Evolutionary conservation across 106 monocot species (phyloP).

Genomic region (Triglochin maritima): DNA sequence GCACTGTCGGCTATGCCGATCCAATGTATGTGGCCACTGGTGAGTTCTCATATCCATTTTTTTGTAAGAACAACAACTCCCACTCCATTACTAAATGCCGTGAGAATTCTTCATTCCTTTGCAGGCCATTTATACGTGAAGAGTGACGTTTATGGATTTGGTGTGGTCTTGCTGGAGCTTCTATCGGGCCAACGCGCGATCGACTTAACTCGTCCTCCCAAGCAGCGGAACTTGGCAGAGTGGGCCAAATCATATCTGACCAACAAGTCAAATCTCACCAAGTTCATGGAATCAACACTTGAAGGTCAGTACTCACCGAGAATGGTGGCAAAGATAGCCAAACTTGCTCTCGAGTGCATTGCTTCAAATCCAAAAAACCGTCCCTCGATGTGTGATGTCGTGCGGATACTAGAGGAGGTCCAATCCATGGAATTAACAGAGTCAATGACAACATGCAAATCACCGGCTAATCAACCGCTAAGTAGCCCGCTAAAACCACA

Average conservation of each 20-base stretch:
- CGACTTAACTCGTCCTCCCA: conserved; percentile 20
- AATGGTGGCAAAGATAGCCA: conserved; percentile 23
- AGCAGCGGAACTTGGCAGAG: conserved; percentile 21
- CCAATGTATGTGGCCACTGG: conserved; percentile 72
- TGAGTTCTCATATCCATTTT: background rate
- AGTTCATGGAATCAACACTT: conserved; percentile 31
- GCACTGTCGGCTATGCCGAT: conserved; percentile 63
- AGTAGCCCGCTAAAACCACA: too few relatives aligned
- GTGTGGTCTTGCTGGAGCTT: conserved; percentile 43
- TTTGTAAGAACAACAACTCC: too few relatives aligned
- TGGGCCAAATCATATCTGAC: conserved; percentile 29
- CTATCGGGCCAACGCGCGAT: conserved; percentile 35
- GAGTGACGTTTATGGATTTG: conserved; percentile 53
- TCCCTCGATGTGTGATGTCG: conserved; percentile 39
- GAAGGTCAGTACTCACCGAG: conserved; percentile 28
- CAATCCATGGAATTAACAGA: too few relatives aligned
- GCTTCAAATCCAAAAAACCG: conserved; percentile 23
- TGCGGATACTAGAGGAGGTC: conserved; percentile 28
- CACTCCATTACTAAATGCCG: background rate
- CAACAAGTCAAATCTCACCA: conserved; percentile 23
- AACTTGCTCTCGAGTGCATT: conserved; percentile 33
- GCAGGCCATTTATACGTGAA: conserved; percentile 53
- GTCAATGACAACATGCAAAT: too few relatives aligned
- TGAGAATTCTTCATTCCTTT: background rate
- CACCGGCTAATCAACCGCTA: too few relatives aligned